Base-by-base conservation (phyloP, 441 rosid species). In the Omphalea diandra region DNA sequence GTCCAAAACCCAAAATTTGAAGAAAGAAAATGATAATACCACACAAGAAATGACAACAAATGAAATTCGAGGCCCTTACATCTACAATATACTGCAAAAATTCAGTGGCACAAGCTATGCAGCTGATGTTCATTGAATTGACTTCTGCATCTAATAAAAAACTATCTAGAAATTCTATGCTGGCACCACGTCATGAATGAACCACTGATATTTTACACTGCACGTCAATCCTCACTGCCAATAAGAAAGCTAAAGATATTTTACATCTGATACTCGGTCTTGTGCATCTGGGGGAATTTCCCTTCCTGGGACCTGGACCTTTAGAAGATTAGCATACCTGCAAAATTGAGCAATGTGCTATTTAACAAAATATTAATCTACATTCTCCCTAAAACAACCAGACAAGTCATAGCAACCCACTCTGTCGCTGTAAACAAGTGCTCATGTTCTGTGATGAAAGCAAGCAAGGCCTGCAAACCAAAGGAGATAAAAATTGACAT, bases 261-360 rank as follows among this genome's bases (percentile, higher is more conserved):
- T 71, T 71, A 89, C 80, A 43, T 86, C 88, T 3, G 83, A 68
- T 65, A 94, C 76, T 72, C 86, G 92, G 41, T 80, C 80, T 53
- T 73, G 85, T 64, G 93, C 96, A 77, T 88, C 97, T 2, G 77
- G 63, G 26, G 96, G 96, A 70, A 90, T 80, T 57, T 93, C 96
- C 77, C 97, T 88, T 81, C 97, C 96, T 0, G 96, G 93, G 59
- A 93, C 93, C 53, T 77, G 75, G 73, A 90, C 89, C 76, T 83
- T 88, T 14, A 88, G 75, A 67, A 93, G 96, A 83, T 78, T 83
- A 1, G 74, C 69, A 70, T 87, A 90, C 87, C 94, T 90, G 80
- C 65, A 73, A 44, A 72, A 54, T 18, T 22, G 0, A 1, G 18
- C 31, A 47, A 74, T 59, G 31, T 33, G 41, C 49, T 60, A 7